Percentiles rank a stretch among this genome's conserved stretches.
These are phyloP conservation scores for Boletus rubescentipes DNA, from an alignment of 768 basidiomycete genomes.

Conservation along the genomic window DNA sequence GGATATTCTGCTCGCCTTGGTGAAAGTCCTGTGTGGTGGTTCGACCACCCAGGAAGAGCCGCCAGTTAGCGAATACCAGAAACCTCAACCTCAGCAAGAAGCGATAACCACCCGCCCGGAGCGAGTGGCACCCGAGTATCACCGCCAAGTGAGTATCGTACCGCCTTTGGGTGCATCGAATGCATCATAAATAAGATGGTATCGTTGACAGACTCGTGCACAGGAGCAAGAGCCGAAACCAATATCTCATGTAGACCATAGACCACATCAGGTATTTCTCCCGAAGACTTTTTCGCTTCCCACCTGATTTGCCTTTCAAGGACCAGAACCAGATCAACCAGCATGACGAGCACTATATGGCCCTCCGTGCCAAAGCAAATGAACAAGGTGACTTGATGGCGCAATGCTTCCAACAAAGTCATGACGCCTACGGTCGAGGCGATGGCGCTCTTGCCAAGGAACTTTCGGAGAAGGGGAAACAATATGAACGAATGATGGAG, in stretches of 20 bases:
- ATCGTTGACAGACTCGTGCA: constrained; percentile 1
- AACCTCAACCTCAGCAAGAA: constrained; percentile 4
- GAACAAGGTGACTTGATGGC: constrained; percentile 81
- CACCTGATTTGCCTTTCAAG: constrained; percentile 28
- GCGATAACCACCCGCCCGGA: not conserved
- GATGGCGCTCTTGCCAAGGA: constrained; percentile 82
- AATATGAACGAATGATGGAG: constrained; percentile 76
- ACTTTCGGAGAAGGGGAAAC: constrained; percentile 77
- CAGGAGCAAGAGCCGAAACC: constrained; percentile 21
- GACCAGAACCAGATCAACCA: constrained; percentile 65
- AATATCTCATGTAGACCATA: constrained; percentile 15
- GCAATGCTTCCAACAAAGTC: constrained; percentile 64
- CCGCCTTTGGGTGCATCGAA: not conserved
- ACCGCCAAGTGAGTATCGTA: constrained; percentile 16
- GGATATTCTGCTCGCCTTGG: constrained; percentile 28
- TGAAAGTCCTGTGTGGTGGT: constrained; percentile 24
- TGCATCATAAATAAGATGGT: constrained; percentile 1
- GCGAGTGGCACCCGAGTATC: constrained; percentile 1
- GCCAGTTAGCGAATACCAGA: constrained; percentile 1
- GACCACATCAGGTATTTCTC: constrained; percentile 17
- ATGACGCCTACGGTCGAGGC: constrained; percentile 68
- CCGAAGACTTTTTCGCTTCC: not conserved
- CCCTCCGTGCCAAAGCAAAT: constrained; percentile 73
- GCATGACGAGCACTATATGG: constrained; percentile 64
- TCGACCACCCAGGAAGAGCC: constrained; percentile 14